Base-by-base conservation (phyloP, 768 basidiomycete genomes). In the Naematelia aurantialba region DNA sequence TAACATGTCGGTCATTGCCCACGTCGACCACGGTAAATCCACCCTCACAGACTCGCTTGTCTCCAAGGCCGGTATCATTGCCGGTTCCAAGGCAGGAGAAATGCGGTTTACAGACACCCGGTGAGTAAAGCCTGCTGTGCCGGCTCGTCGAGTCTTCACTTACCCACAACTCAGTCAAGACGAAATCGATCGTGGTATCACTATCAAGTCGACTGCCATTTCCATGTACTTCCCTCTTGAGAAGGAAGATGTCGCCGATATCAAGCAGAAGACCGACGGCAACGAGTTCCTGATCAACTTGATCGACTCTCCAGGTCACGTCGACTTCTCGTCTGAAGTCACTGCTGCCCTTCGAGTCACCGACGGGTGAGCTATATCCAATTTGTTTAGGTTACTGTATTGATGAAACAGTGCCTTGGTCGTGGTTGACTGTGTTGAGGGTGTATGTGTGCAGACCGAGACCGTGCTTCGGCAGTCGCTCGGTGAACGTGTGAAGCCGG, bases 261-360 rank as follows among this genome's bases (percentile, higher is more conserved):
- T 99, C 79, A 87, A 89, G 79, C 94, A 99, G 82, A 91, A 97
- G 82, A 96, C 92, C 45, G 84, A 85, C 0, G 91, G 92, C 66
- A 83, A 85, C 76, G 91, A 97, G 79, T 99, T 99, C 85, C 85
- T 99, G 84, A 97, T 99, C 84, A 99, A 99, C 82, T 81, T 99
- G 81, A 98, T 99, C 82, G 96, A 99, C 79, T 97, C 93, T 5
- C 96, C 96, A 55, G 96, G 96, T 73, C 96, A 99, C 85, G 96
- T 99, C 79, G 96, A 99, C 79, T 99, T 99, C 84, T 99, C 96
- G 30, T 98, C 96, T 53, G 96, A 99, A 81, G 96, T 99, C 72
- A 99, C 96, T 1, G 96, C 96, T 62, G 96, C 96, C 66, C 91
- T 99, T 77, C 96, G 96, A 82, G 96, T 99, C 74, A 99, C 96